Evolutionary conservation across 371 early-diverging fungal genomes (phyloP).

Genomic region (Syncephalis plumigaleata): DNA sequence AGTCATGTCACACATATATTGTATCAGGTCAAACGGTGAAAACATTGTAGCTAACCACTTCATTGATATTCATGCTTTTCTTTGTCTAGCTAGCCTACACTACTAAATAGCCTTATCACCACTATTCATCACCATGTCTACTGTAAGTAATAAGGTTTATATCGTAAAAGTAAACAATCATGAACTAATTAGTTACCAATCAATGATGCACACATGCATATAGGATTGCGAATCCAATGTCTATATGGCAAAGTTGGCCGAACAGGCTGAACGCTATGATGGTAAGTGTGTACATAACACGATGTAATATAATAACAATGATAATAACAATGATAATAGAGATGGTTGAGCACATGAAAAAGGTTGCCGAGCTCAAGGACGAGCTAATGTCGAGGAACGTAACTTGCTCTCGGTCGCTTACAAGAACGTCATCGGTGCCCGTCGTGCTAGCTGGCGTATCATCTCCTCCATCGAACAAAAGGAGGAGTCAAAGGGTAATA

Average conservation of each 20-base stretch:
- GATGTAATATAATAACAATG: not conserved
- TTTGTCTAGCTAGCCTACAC: no score
- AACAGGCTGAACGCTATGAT: slow-evolving; percentile 98
- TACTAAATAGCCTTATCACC: no score
- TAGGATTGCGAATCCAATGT: slow-evolving; percentile 25
- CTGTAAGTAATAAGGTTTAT: no score
- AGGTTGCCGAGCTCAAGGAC: slow-evolving; percentile 14
- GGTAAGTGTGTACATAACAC: slow-evolving; percentile 37
- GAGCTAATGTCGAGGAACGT: slow-evolving; percentile 83
- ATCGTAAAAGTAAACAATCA: no score
- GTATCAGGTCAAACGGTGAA: no score
- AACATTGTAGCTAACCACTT: no score
- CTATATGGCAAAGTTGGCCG: slow-evolving; percentile 92
- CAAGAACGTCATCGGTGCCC: slow-evolving; percentile 93
- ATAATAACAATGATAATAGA: slow-evolving; percentile 24
- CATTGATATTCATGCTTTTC: no score
- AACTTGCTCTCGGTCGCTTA: slow-evolving; percentile 93
- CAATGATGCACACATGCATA: no score
- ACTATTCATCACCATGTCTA: no score
- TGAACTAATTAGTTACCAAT: no score
- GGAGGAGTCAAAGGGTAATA: slow-evolving; percentile 58
- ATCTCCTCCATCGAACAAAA: slow-evolving; percentile 86
- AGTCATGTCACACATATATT: no score
- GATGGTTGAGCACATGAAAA: slow-evolving; percentile 75
- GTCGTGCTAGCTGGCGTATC: slow-evolving; percentile 92